Conservation (phyloP, 2,329 filamentous ascomycete species). For the Ceratocystis destructans region DNA sequence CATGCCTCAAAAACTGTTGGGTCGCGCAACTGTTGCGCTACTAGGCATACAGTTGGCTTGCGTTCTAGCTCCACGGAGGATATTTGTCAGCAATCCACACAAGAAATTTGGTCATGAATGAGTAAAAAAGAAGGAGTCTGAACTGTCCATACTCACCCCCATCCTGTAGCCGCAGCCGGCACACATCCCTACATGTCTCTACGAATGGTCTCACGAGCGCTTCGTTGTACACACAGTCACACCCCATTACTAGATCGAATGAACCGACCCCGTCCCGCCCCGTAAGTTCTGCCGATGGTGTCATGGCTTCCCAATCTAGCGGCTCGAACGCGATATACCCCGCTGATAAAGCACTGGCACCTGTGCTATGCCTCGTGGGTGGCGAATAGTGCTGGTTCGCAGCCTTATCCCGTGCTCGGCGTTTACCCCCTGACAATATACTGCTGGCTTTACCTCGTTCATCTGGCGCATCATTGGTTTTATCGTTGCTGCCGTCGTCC, state of each 20-base stretch:
- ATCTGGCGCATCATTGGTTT: not conserved
- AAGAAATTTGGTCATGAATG: no score
- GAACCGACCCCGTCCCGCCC: not conserved
- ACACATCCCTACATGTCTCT: constrained; percentile 65
- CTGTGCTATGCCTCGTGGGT: no score
- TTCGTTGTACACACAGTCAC: constrained; percentile 94
- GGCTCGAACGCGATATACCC: constrained; percentile 40
- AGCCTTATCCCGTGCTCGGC: not conserved
- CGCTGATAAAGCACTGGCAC: not conserved
- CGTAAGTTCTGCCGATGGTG: constrained; percentile 33
- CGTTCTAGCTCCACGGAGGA: constrained; percentile 17
- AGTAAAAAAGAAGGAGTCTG: not conserved
- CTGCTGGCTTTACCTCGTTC: not conserved
- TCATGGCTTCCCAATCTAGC: constrained; percentile 72
- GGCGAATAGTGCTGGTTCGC: not conserved
- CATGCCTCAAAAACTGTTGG: constrained; percentile 75
- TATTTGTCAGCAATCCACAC: no score
- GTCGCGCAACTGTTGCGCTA: constrained; percentile 80
- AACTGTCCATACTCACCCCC: not conserved
- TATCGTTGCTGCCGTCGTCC: constrained; percentile 4
- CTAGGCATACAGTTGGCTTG: constrained; percentile 54
- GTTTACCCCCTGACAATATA: not conserved
- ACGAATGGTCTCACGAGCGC: constrained; percentile 68
- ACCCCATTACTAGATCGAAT: constrained; percentile 66
- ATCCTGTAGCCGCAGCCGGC: constrained; percentile 37